Percentiles rank a stretch among this genome's conserved stretches.
phyloP scores from a whole-genome alignment of 495 filamentous ascomycete genomes.

The Penicillium crystallinum region DNA sequence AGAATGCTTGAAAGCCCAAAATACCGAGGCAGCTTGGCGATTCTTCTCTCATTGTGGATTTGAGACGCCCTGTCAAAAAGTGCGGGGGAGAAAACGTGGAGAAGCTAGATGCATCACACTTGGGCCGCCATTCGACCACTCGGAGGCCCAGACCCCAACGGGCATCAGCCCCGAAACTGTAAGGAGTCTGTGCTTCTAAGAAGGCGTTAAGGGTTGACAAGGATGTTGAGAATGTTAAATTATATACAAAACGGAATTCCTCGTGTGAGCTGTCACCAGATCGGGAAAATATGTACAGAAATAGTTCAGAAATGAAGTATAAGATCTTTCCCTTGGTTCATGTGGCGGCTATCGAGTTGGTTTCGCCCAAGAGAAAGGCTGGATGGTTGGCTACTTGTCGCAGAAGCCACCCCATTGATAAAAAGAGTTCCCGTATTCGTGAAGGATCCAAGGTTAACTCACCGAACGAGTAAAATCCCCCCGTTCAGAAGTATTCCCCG shows the following conservation, averaged over 20 bases:
- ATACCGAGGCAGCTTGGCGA: slow-evolving; percentile 27
- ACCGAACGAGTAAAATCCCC: not conserved
- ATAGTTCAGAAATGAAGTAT: not conserved
- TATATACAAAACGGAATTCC: not conserved
- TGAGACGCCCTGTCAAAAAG: slow-evolving; percentile 8
- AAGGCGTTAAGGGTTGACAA: not conserved
- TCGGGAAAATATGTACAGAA: not conserved
- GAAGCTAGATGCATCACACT: slow-evolving; percentile 14
- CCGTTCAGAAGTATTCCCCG: slow-evolving; percentile 38
- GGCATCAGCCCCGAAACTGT: slow-evolving; percentile 21
- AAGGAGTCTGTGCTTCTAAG: not conserved
- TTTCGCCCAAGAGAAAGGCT: not conserved
- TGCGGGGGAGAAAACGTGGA: slow-evolving; percentile 26
- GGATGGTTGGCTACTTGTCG: not conserved
- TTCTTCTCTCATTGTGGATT: not conserved
- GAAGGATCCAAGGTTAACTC: not conserved
- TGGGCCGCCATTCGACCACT: slow-evolving; percentile 4
- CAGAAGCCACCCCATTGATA: not conserved
- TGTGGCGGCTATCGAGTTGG: not conserved
- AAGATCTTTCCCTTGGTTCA: not conserved
- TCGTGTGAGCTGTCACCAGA: not conserved
- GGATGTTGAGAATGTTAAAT: not conserved
- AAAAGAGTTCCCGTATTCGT: not conserved
- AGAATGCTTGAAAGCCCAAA: slow-evolving; percentile 14
- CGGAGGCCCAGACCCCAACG: slow-evolving; percentile 11